Conservation (phyloP, 441 rosid genomes). For the Croton setiger region DNA sequence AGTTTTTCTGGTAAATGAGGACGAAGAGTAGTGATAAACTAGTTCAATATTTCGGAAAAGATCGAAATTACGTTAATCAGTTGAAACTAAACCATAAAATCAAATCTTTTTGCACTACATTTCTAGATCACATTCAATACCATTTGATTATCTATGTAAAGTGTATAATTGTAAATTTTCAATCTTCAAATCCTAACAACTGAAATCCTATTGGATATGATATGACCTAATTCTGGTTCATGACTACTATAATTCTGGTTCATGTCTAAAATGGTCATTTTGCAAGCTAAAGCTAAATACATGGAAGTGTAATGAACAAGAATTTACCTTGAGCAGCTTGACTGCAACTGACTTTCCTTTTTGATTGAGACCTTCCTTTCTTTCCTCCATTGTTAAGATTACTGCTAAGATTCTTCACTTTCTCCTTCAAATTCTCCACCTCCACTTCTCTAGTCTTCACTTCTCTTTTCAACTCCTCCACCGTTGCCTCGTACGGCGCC, state of each 20-base stretch:
- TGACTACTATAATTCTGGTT: not conserved
- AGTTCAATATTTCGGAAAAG: too few species aligned
- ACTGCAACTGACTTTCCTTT: conserved; percentile 66
- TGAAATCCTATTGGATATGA: too few species aligned
- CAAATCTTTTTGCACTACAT: too few species aligned
- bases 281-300: not conserved
- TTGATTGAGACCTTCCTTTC: conserved; percentile 62
- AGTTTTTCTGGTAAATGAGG: too few species aligned
- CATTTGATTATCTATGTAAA: too few species aligned
- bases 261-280: not conserved
- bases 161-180: too few species aligned
- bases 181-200: too few species aligned
- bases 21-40: too few species aligned
- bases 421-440: conserved; percentile 77
- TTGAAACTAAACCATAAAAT: too few species aligned
- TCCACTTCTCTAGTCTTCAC: conserved; percentile 65
- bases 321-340: conserved; percentile 41
- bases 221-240: too few species aligned
- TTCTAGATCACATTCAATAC: too few species aligned
- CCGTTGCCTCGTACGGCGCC: conserved; percentile 90
- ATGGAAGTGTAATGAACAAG: not conserved
- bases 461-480: conserved; percentile 80
- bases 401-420: conserved; percentile 38
- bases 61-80: too few species aligned
- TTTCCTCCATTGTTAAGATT: conserved; percentile 37